These are phyloP conservation scores for Trichoderma brevicompactum DNA, from an alignment of 2,329 filamentous ascomycete species.

Conservation along the genomic window DNA sequence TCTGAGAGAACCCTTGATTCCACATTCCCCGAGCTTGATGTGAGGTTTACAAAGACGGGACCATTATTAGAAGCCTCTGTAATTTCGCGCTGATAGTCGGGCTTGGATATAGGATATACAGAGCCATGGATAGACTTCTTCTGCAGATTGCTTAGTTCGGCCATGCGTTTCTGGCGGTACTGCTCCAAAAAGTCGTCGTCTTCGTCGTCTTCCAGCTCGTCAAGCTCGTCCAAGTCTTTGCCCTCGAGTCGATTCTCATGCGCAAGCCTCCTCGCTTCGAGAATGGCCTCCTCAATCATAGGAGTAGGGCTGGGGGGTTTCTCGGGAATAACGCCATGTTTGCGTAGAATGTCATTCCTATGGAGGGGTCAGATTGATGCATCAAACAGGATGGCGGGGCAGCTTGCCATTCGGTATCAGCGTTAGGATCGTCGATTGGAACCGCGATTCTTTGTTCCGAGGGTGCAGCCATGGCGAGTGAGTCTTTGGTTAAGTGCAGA, in stretches of 20 bases:
- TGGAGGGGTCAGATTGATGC: slow-evolving; percentile 34
- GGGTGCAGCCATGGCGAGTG: slow-evolving; percentile 60
- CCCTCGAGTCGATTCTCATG: slow-evolving; percentile 93
- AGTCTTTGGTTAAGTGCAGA: no score
- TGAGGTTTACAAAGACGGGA: slow-evolving; percentile 77
- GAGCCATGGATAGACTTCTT: slow-evolving; percentile 82
- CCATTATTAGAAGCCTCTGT: slow-evolving; percentile 82
- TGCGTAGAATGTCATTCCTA: slow-evolving; percentile 98
- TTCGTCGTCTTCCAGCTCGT: slow-evolving; percentile 92
- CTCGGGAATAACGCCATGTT: slow-evolving; percentile 96
- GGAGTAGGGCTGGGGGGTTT: slow-evolving; percentile 95
- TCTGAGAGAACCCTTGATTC: slow-evolving; percentile 84
- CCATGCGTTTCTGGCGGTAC: slow-evolving; percentile 86
- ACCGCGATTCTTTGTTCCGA: slow-evolving; percentile 71
- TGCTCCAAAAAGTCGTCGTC: slow-evolving; percentile 88
- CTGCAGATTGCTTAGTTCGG: slow-evolving; percentile 75
- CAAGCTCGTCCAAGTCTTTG: slow-evolving; percentile 91
- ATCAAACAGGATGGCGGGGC: slow-evolving; percentile 34
- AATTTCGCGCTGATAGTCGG: slow-evolving; percentile 88
- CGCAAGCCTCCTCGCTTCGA: slow-evolving; percentile 79
- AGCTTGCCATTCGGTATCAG: slow-evolving; percentile 91
- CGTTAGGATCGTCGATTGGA: slow-evolving; percentile 91
- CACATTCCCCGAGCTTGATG: slow-evolving; percentile 76
- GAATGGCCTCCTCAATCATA: slow-evolving; percentile 91
- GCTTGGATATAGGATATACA: slow-evolving; percentile 93